phyloP scores from a whole-genome alignment of 208 protist genomes.

The Trypanosoma avium region DNA sequence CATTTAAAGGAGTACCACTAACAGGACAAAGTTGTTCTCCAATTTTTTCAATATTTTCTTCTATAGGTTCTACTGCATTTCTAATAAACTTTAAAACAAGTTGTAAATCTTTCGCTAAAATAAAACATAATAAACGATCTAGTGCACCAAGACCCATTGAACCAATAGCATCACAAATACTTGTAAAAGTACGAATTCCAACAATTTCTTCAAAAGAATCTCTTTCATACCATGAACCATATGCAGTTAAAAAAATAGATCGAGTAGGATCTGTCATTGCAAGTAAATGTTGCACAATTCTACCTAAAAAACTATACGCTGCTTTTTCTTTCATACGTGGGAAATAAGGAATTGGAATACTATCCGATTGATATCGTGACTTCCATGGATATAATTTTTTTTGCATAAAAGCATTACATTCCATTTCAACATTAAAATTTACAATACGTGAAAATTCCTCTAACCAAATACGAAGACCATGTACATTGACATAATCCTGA shows the following conservation, averaged over 20 bases:
- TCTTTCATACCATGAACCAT: conserved; percentile 88
- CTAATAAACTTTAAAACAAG: conserved; percentile 41
- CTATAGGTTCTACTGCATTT: conserved; percentile 16
- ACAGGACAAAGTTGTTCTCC: conserved; percentile 21
- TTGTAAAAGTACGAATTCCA: conserved; percentile 83
- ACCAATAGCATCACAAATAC: conserved; percentile 82
- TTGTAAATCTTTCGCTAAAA: conserved; percentile 91
- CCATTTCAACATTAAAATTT: conserved; percentile 97
- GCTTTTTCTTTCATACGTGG: conserved; percentile 30
- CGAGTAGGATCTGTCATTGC: conserved; percentile 73
- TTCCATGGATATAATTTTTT: conserved; percentile 92
- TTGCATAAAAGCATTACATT: conserved; percentile 94
- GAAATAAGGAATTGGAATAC: conserved; percentile 95
- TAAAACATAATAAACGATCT: conserved; percentile 91
- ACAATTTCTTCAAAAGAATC: conserved; percentile 61
- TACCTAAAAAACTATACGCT: conserved; percentile 89
- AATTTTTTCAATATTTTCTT: conserved; percentile 19
- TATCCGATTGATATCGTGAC: conserved; percentile 88
- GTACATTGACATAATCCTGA: conserved; percentile 97
- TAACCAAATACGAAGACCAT: conserved; percentile 96
- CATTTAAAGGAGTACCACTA: conserved; percentile 24
- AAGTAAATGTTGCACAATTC: conserved; percentile 91
- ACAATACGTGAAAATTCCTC: conserved; percentile 96
- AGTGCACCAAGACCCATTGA: conserved; percentile 72
- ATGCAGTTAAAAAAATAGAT: conserved; percentile 80